Evolutionary conservation across 805 yeast genomes (phyloP), one percentile per base, ranked within the genome.

Genomic region (Wickerhamomyces chambardii): DNA sequence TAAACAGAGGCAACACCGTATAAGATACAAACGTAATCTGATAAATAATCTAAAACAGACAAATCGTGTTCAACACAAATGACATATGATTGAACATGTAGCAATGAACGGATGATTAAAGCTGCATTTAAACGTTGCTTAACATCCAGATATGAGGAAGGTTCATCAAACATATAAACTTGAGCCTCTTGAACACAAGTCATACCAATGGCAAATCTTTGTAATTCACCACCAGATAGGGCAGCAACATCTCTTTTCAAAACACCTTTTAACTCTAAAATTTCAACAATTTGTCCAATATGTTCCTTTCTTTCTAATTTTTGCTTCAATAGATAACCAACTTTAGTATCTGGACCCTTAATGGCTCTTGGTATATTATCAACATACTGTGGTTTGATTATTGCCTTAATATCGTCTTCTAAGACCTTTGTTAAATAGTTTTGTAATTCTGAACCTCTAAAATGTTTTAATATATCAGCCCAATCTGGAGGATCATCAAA

Each of bases 111-210:
- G 50, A 92, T 92, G 55, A 86, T 82, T 60, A 77, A 78, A 39
- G 98, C 99, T 38, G 99, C 98, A 52, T 92, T 84, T 63, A 92
- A 75, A 77, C 98, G 90, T 67, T 92, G 98, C 66, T 92, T 92
- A 47, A 92, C 97, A 73, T 92, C 98, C 61, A 92, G 68, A 65
- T 92, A 92, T 10, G 98, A 92, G 15, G 97, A 89, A 32, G 98
- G 98, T 69, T 92, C 98, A 66, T 92, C 98, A 63, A 92, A 92
- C 98, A 92, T 92, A 66, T 92, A 92, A 31, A 92, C 97, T 50
- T 86, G 84, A 38, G 97, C 97, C 24, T 67, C 69, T 65, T 90
- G 97, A 32, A 89, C 87, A 70, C 95, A 85, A 14, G 97, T 84
- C 87, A 92, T 82, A 50, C 92, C 98, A 57, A 92, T 81, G 32